Conservation (phyloP, 2,329 filamentous ascomycete genomes). For the Talaromyces sp. region DNA sequence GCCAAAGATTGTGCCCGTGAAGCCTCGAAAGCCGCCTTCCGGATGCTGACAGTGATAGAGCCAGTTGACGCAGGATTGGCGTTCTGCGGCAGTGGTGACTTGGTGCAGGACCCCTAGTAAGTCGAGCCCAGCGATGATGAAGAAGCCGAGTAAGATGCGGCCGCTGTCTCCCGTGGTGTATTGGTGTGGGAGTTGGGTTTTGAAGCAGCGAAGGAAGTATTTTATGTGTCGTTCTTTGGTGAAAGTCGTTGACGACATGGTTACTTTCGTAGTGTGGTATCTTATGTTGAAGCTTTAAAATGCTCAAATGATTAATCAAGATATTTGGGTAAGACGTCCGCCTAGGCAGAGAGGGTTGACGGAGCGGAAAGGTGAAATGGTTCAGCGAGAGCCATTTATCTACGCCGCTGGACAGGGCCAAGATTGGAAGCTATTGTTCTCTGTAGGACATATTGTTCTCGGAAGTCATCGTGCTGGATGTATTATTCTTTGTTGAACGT, state of each 20-base stretch:
- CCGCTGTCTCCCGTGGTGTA: slow-evolving; percentile 90
- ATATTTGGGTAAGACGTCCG: too few species aligned
- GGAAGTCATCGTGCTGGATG: neutral
- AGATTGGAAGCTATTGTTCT: slow-evolving; percentile 14
- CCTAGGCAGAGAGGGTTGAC: neutral
- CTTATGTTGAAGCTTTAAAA: neutral
- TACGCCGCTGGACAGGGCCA: neutral
- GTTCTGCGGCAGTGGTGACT: slow-evolving; percentile 52
- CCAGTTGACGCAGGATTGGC: slow-evolving; percentile 64
- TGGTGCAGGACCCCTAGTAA: slow-evolving; percentile 64
- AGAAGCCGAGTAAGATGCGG: slow-evolving; percentile 84
- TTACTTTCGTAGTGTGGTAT: neutral
- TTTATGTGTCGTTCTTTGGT: slow-evolving; percentile 67
- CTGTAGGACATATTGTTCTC: neutral
- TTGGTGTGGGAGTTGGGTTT: slow-evolving; percentile 70
- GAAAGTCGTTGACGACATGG: slow-evolving; percentile 30
- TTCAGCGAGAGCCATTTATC: neutral
- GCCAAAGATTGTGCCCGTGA: slow-evolving; percentile 63
- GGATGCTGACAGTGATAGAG: slow-evolving; percentile 83
- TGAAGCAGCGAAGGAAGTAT: slow-evolving; percentile 89
- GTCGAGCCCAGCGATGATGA: slow-evolving; percentile 81
- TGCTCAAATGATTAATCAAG: neutral
- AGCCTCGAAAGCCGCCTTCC: slow-evolving; percentile 82
- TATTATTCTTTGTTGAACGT: neutral
- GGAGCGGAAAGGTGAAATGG: neutral